These are phyloP conservation scores for Euclidium syriacum DNA, from an alignment of 345 rosid species.

Conservation along the genomic window DNA sequence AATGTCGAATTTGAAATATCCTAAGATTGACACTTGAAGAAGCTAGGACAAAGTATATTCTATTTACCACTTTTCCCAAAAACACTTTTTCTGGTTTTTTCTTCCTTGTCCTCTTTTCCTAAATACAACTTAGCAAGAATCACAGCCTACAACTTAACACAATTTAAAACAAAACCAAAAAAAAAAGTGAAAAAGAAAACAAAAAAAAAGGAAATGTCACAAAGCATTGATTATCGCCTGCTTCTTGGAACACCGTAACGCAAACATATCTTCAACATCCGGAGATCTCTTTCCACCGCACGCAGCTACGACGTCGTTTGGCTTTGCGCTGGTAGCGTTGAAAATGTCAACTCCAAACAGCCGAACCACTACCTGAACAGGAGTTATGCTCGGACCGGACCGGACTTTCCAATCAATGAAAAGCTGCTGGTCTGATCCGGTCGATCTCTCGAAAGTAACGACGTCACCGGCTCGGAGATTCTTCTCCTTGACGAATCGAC, in stretches of 20 bases:
- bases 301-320: constrained; percentile 35
- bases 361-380: constrained; percentile 23
- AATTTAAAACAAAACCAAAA: neutral
- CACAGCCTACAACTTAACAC: constrained; percentile 16
- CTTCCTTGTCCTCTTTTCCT: neutral
- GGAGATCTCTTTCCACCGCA: constrained; percentile 56
- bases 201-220: constrained; percentile 37
- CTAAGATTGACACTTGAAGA: too few species aligned
- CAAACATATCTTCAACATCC: constrained; percentile 49
- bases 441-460: constrained; percentile 70
- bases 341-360: constrained; percentile 68
- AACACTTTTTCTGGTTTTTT: neutral
- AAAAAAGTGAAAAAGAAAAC: neutral
- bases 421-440: constrained; percentile 63
- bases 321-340: constrained; percentile 39
- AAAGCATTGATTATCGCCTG: constrained; percentile 55
- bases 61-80: neutral
- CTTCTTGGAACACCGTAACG: constrained; percentile 57
- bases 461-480: constrained; percentile 70
- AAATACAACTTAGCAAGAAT: constrained; percentile 1
- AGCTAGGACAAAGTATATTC: neutral
- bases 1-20: too few species aligned
- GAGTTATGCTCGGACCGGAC: constrained; percentile 16
- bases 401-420: constrained; percentile 50
- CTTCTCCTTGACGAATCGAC: constrained; percentile 89